phyloP scores from a whole-genome alignment of 148 eudicot genomes.

The Hydrangea macrophylla region DNA sequence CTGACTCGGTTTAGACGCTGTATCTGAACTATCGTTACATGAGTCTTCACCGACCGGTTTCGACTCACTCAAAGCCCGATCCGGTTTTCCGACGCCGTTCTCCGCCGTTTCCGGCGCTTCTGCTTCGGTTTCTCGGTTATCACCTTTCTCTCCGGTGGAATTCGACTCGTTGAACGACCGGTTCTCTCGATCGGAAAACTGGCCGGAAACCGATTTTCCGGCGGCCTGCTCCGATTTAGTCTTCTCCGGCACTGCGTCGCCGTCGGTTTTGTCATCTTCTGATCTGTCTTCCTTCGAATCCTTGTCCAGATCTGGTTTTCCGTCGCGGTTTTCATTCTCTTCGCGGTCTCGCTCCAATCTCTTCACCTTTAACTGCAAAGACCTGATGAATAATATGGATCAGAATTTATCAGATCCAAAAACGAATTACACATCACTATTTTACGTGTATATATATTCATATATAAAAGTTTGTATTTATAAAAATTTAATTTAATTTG shows the following conservation, averaged over 20 bases:
- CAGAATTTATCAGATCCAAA: constrained; percentile 23
- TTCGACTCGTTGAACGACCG: constrained; percentile 39
- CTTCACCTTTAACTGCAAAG: constrained; percentile 39
- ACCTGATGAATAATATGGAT: constrained; percentile 19
- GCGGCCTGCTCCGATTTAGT: not conserved
- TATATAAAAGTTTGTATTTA: not conserved
- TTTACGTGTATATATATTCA: not conserved
- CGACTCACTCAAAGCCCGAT: constrained; percentile 12
- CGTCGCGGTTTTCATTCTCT: constrained; percentile 7
- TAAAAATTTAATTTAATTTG: not conserved
- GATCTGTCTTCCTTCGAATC: constrained; percentile 18
- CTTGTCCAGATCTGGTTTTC: constrained; percentile 29
- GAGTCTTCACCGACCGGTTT: constrained; percentile 29
- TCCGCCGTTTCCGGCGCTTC: constrained; percentile 11
- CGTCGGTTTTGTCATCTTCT: constrained; percentile 6
- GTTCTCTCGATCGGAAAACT: constrained; percentile 20
- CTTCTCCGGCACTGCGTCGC: not conserved
- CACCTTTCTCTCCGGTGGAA: no score
- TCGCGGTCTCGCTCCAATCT: constrained; percentile 37
- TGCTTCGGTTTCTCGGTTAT: constrained; percentile 13
- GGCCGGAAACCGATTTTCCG: constrained; percentile 16
- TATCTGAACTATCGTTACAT: constrained; percentile 34
- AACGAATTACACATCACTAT: not conserved
- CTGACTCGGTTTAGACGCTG: constrained; percentile 19
- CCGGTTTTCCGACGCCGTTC: constrained; percentile 18